Evolutionary conservation across 352 stramenopile genomes (phyloP).

Genomic region (Phytophthora agathidicida): DNA sequence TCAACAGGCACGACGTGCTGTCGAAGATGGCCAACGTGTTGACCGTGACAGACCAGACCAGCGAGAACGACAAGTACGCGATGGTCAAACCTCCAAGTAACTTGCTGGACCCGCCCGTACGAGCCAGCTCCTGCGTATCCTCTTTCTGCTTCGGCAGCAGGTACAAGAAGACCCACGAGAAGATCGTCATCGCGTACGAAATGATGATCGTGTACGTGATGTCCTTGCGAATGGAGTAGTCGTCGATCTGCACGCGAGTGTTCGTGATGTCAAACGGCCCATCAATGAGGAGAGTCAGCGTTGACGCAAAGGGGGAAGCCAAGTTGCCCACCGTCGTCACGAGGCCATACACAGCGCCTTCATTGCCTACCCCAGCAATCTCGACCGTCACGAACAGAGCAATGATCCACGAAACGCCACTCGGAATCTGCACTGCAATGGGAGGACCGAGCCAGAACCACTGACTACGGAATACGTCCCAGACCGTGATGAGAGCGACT

Average conservation of each 20-base stretch:
- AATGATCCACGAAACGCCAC: slow-evolving; percentile 19
- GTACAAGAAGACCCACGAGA: slow-evolving; percentile 24
- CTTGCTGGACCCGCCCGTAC: slow-evolving; percentile 9
- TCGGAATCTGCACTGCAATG: slow-evolving; percentile 19
- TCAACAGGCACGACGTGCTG: slow-evolving; percentile 22
- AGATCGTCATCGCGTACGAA: slow-evolving; percentile 19
- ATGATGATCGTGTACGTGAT: slow-evolving; percentile 28
- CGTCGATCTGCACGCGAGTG: slow-evolving; percentile 7
- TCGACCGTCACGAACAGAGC: slow-evolving; percentile 25
- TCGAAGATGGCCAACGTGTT: slow-evolving; percentile 28
- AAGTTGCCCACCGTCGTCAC: slow-evolving; percentile 21
- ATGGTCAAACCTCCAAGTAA: slow-evolving; percentile 15
- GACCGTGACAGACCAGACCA: slow-evolving; percentile 18
- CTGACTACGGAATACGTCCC: slow-evolving; percentile 25
- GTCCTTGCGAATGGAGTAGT: slow-evolving; percentile 15
- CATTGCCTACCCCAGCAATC: slow-evolving; percentile 20
- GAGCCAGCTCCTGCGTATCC: slow-evolving; percentile 19
- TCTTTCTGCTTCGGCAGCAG: slow-evolving; percentile 22
- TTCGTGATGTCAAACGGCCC: slow-evolving; percentile 25
- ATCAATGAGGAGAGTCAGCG: slow-evolving; percentile 17
- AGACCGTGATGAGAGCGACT: slow-evolving; percentile 18
- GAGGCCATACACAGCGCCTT: slow-evolving; percentile 21
- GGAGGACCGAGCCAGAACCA: slow-evolving; percentile 24
- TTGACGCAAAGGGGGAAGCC: slow-evolving; percentile 16
- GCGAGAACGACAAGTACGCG: slow-evolving; percentile 15